Conservation (phyloP, 2,329 filamentous ascomycete species). For the Amauroascus verrucosus region DNA sequence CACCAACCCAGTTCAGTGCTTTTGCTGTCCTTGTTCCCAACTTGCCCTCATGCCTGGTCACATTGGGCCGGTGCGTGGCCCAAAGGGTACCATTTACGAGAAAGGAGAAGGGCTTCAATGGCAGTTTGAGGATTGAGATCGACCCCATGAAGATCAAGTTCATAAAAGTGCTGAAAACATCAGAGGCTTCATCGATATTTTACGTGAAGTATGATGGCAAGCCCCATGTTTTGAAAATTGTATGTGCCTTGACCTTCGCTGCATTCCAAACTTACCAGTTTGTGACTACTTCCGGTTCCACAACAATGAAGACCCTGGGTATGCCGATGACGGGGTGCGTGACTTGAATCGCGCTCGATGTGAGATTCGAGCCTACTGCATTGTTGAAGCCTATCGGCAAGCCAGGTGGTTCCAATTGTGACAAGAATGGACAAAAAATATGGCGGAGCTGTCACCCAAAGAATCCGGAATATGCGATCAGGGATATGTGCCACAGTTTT, state of each 20-base stretch:
- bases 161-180: slow-evolving; percentile 13
- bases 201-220: slow-evolving; percentile 15
- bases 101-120: slow-evolving; percentile 14
- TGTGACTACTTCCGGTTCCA: slow-evolving; percentile 14
- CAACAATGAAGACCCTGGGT: slow-evolving; percentile 15
- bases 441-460: slow-evolving; percentile 56
- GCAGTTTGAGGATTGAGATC: slow-evolving; percentile 15
- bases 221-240: slow-evolving; percentile 16
- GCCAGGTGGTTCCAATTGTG: slow-evolving; percentile 50
- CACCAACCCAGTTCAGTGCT: neutral
- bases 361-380: slow-evolving; percentile 16
- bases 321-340: slow-evolving; percentile 15
- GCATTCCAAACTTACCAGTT: neutral
- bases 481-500: slow-evolving; percentile 14
- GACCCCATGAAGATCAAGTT: slow-evolving; percentile 12
- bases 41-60: slow-evolving; percentile 9
- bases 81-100: slow-evolving; percentile 15
- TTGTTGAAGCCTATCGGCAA: slow-evolving; percentile 50
- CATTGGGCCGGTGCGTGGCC: neutral
- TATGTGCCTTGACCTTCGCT: slow-evolving; percentile 8
- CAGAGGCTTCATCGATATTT: slow-evolving; percentile 15
- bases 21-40: neutral
- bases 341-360: slow-evolving; percentile 16
- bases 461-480: slow-evolving; percentile 13
- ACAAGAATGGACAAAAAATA: slow-evolving; percentile 58